Percentiles rank a stretch among this genome's conserved stretches.
These are phyloP conservation scores for Smittium culicis DNA, from an alignment of 371 early-diverging fungal genomes.

Conservation along the genomic window DNA sequence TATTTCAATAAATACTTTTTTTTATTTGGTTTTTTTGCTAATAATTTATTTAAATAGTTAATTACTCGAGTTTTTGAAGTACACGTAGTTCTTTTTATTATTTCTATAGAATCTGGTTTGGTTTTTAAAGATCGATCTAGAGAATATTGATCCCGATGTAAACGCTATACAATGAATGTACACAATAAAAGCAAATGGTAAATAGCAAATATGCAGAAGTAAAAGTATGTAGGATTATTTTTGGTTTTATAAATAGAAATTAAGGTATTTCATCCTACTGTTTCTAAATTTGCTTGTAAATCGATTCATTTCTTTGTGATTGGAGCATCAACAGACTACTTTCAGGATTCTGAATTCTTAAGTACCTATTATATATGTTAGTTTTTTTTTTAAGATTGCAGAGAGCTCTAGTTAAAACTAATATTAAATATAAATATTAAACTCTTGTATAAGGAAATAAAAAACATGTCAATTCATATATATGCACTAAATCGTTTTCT, in stretches of 20 bases:
- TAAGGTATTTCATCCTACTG: background rate
- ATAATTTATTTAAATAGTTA: background rate
- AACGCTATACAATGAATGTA: background rate
- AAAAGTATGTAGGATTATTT: background rate
- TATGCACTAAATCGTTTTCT: too few relatives aligned
- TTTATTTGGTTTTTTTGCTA: background rate
- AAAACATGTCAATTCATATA: too few relatives aligned
- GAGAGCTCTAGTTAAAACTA: too few relatives aligned
- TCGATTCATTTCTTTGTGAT: too few relatives aligned
- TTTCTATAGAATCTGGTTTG: background rate
- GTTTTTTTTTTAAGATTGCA: too few relatives aligned
- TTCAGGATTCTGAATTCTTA: too few relatives aligned
- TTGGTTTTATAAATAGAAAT: background rate
- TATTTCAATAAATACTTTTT: background rate
- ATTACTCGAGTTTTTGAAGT: background rate
- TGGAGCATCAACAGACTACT: too few relatives aligned
- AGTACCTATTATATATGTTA: too few relatives aligned
- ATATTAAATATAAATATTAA: too few relatives aligned
- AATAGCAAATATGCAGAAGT: background rate
- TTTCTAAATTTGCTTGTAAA: too few relatives aligned
- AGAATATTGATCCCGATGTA: background rate
- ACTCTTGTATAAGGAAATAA: too few relatives aligned
- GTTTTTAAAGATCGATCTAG: background rate
- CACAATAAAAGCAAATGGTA: background rate
- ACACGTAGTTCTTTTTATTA: background rate